Base-by-base conservation (phyloP, 305 asterid genomes). In the Salvia sclarea region DNA sequence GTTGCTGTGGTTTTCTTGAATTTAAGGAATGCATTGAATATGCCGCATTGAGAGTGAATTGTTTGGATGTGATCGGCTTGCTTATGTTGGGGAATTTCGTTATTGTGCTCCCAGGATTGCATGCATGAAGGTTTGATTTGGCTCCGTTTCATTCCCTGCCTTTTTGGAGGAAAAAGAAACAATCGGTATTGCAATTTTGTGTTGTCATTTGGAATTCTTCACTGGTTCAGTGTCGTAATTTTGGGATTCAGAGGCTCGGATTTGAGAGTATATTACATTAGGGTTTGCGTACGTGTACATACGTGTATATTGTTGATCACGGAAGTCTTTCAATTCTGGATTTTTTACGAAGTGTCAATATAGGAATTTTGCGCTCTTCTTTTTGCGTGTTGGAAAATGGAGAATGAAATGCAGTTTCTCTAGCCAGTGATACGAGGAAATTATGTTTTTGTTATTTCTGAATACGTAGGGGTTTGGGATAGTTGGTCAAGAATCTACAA, bases 81-180 rank as follows among this genome's bases (percentile, higher is more conserved):
- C 16, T 10, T 13, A 37, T 44, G 43, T 68, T 65, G 58, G 16
- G 28, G 67, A 24, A 55, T 68, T 45, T 74, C 69, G 70, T 48
- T 58, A 37, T 75, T 25, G 14, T 33, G 69, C 58, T 64, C 37
- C 28, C 12, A 45, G 47, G 53, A 56, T 68, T 70, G 62, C 67
- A 65, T 61, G 64, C 65, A 64, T 77, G 37, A 69, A 70, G 84
- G 68, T 74, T 80, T 57, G 81, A 64, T 63, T 69, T 17, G 66
- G 55, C 25, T 43, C 61, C 44, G n/a, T 40, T 68, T 40, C 22
- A 61, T 20, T 40, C 69, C 66, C 28, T 22, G 41, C 16, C 11
- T 71, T 73, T 16, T 37, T 12, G 43, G 67, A 40, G 57, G 54
- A 52, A 16, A 41, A 16, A 25, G 0, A 22, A 12, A 18, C 4